phyloP scores from a whole-genome alignment of 1,139 yeast genomes.

The Blastobotrys raffinosifermentans region DNA sequence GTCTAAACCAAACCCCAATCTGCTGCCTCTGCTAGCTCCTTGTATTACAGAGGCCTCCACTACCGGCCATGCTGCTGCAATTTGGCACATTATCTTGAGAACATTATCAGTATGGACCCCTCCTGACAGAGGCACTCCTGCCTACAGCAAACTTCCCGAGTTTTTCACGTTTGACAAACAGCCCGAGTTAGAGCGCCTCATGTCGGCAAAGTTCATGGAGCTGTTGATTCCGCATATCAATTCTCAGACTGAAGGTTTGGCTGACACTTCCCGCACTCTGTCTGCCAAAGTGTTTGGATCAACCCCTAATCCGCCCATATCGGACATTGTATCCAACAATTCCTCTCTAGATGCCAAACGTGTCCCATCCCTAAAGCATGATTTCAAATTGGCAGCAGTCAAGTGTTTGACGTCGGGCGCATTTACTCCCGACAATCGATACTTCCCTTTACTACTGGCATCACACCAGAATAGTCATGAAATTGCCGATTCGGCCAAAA shows the following conservation, averaged over 20 bases:
- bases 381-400: conserved; percentile 30
- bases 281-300: background rate
- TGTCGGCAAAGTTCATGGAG: conserved; percentile 45
- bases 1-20: conserved; percentile 42
- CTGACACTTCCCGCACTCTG: background rate
- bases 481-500: conserved; percentile 48
- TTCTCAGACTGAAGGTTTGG: background rate
- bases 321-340: conserved; percentile 47
- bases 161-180: conserved; percentile 23
- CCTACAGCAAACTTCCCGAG: conserved; percentile 36
- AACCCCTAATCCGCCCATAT: conserved; percentile 45
- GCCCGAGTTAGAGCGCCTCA: conserved; percentile 38
- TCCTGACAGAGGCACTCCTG: conserved; percentile 44
- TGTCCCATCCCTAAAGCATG: conserved; percentile 43
- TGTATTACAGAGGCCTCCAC: conserved; percentile 7
- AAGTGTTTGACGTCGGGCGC: conserved; percentile 35
- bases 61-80: conserved; percentile 45
- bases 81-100: conserved; percentile 57
- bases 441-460: conserved; percentile 49
- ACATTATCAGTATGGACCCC: conserved; percentile 46
- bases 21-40: conserved; percentile 3
- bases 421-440: conserved; percentile 36
- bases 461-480: conserved; percentile 53
- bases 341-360: conserved; percentile 69
- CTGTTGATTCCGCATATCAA: conserved; percentile 36